Percentiles rank a stretch among this genome's conserved stretches.
phyloP scores from a whole-genome alignment of 2,329 filamentous ascomycete genomes.

The Pseudocercospora cruenta region DNA sequence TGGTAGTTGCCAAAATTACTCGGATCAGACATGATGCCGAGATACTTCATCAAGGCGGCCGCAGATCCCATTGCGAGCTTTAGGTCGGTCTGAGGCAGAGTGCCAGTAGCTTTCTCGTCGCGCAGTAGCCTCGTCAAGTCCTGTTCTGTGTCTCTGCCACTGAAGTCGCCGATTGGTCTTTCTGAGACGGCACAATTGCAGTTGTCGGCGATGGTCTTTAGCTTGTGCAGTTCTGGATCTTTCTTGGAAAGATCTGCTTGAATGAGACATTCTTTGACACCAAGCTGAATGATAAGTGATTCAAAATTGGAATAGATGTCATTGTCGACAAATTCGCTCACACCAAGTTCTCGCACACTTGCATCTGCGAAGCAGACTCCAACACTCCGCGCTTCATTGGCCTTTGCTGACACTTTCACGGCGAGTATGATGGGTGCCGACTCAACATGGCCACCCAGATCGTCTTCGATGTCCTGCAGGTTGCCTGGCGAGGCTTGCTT shows the following conservation, averaged over 20 bases:
- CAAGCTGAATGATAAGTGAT: slow-evolving; percentile 91
- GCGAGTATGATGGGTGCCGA: slow-evolving; percentile 92
- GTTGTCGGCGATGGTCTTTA: slow-evolving; percentile 85
- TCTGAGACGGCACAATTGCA: slow-evolving; percentile 91
- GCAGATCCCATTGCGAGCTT: slow-evolving; percentile 97
- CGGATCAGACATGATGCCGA: slow-evolving; percentile 84
- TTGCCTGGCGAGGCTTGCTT: slow-evolving; percentile 91
- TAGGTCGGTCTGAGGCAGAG: slow-evolving; percentile 85
- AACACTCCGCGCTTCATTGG: slow-evolving; percentile 79
- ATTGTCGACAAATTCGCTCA: slow-evolving; percentile 98
- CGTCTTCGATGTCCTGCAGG: slow-evolving; percentile 94
- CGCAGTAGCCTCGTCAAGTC: slow-evolving; percentile 86
- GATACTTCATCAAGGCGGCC: slow-evolving; percentile 90
- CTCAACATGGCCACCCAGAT: slow-evolving; percentile 83
- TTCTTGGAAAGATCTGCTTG: slow-evolving; percentile 77
- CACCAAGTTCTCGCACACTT: slow-evolving; percentile 89
- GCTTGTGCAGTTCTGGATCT: slow-evolving; percentile 83
- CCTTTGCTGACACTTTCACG: slow-evolving; percentile 89
- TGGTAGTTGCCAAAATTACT: slow-evolving; percentile 97
- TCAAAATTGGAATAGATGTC: slow-evolving; percentile 98
- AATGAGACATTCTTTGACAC: slow-evolving; percentile 91
- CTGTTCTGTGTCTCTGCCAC: slow-evolving; percentile 90
- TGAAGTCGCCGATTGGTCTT: slow-evolving; percentile 75
- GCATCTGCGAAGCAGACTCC: slow-evolving; percentile 98
- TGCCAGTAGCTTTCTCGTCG: slow-evolving; percentile 76